Evolutionary conservation across 306 rosid genomes (phyloP), one percentile per base, ranked within the genome.

Genomic region (Amphicarpaea edgeworthii): DNA sequence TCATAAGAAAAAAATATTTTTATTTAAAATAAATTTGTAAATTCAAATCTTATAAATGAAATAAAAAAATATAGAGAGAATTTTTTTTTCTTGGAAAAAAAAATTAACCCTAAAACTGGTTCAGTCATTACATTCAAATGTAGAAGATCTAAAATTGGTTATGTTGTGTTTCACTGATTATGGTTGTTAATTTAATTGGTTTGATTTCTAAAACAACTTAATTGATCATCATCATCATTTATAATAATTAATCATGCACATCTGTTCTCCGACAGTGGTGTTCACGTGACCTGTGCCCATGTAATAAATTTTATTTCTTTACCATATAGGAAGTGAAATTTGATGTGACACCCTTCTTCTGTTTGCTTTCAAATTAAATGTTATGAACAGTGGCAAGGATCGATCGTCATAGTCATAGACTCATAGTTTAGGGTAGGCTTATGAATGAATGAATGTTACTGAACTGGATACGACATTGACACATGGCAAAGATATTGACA

Each of bases 201-300:
- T 8, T 1, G 32, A 7, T 15, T 32, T 32, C 12, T 16, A n/a
- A 7, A 62, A 37, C 0, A 16, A 17, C 11, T 28, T n/a, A 50
- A 12, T 55, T n/a, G 17, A 38, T 40, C 15, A 41, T 72, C 9
- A 43, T 28, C 2, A 28, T 28, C 0, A 28, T 2, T 1, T 3
- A 28, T 60, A 28, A 2, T 30, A 21, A 16, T 59, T 59, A 12
- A 61, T 32, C 4, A 49, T 61, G n/a, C 2, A 34, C 17, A 46
- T 32, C 7, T 75, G 17, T 62, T 46, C 17, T 70, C 23, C 30
- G 21, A 19, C 43, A 46, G 59, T 76, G 50, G 41, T 37, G n/a
- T 75, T 65, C 80, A 51, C 73, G 65, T 76, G 79, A 65, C 11
- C 26, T 66, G 65, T 76, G 79, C 51, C 11, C 26, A 2, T 51